phyloP scores from a whole-genome alignment of 176 grass and related monocot genomes.

The Bromus sterilis region DNA sequence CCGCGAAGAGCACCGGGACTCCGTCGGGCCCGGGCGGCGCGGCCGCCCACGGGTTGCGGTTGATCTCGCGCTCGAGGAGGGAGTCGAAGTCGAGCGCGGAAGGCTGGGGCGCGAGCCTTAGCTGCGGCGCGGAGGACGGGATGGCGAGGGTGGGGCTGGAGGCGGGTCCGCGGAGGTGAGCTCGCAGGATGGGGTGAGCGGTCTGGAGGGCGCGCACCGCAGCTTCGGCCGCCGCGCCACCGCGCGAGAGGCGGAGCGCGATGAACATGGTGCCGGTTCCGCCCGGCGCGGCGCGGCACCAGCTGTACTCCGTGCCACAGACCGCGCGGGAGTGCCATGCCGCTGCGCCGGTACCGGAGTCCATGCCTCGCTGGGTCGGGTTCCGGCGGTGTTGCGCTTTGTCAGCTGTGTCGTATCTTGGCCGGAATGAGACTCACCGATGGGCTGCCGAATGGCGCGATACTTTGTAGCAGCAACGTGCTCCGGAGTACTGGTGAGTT shows the following conservation, averaged over 20 bases:
- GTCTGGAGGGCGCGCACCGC: conserved; percentile 36
- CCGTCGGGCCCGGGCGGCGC: background rate
- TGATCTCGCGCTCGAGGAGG: too few species aligned
- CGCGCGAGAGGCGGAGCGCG: conserved; percentile 41
- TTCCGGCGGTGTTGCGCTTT: background rate
- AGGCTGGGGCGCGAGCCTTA: background rate
- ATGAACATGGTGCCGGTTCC: too few species aligned
- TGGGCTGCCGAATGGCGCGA: too few species aligned
- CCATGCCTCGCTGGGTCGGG: conserved; percentile 21
- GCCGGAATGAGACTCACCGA: too few species aligned
- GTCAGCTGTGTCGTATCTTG: too few species aligned
- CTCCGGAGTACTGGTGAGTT: too few species aligned
- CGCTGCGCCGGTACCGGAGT: background rate
- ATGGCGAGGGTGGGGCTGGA: conserved; percentile 36
- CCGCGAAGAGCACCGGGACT: conserved; percentile 43
- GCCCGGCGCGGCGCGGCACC: conserved; percentile 60
- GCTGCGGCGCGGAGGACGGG: background rate
- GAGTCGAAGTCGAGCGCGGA: too few species aligned
- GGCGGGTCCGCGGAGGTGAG: conserved; percentile 20
- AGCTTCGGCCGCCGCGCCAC: background rate
- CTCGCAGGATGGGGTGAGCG: conserved; percentile 57
- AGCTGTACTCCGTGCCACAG: conserved; percentile 61
- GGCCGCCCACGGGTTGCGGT: conserved; percentile 63
- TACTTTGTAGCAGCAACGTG: too few species aligned
- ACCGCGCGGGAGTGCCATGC: conserved; percentile 14